Conservation (phyloP, 2,329 filamentous ascomycete species). For the Exophiala bonariae region DNA sequence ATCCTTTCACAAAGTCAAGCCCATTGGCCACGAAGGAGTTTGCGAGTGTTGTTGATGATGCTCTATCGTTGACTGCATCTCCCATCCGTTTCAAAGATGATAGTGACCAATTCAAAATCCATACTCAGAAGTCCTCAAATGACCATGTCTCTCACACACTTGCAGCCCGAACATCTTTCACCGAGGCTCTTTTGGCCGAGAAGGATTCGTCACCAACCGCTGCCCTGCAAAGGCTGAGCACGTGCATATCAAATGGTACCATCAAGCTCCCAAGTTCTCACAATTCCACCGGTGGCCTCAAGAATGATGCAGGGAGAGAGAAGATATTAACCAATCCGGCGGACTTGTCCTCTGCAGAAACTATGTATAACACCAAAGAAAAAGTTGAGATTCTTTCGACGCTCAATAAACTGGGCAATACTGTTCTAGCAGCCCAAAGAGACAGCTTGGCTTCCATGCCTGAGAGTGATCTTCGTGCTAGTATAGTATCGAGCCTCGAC, state of each 20-base stretch:
- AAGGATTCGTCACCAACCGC: constrained; percentile 14
- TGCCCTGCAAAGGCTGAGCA: constrained; percentile 10
- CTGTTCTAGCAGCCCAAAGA: background rate
- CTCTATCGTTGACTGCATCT: background rate
- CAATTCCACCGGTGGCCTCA: background rate
- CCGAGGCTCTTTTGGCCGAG: constrained; percentile 8
- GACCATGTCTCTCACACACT: background rate
- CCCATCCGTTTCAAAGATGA: too few relatives aligned
- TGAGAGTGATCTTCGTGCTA: constrained; percentile 6
- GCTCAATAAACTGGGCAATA: constrained; percentile 4
- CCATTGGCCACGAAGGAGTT: constrained; percentile 5
- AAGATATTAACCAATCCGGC: too few relatives aligned
- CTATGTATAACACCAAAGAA: background rate
- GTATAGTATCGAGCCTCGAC: constrained; percentile 22
- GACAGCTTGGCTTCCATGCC: background rate
- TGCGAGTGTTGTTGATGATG: background rate
- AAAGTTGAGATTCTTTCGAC: background rate
- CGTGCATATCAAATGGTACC: constrained; percentile 7
- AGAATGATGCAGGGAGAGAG: too few relatives aligned
- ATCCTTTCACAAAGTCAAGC: constrained; percentile 17
- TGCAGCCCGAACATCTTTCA: constrained; percentile 4
- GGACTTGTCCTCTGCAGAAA: too few relatives aligned
- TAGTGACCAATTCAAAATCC: background rate
- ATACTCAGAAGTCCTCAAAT: background rate
- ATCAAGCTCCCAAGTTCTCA: constrained; percentile 11